These are phyloP conservation scores for Phytophthora ramorum DNA, from an alignment of 352 stramenopile species.

Conservation along the genomic window DNA sequence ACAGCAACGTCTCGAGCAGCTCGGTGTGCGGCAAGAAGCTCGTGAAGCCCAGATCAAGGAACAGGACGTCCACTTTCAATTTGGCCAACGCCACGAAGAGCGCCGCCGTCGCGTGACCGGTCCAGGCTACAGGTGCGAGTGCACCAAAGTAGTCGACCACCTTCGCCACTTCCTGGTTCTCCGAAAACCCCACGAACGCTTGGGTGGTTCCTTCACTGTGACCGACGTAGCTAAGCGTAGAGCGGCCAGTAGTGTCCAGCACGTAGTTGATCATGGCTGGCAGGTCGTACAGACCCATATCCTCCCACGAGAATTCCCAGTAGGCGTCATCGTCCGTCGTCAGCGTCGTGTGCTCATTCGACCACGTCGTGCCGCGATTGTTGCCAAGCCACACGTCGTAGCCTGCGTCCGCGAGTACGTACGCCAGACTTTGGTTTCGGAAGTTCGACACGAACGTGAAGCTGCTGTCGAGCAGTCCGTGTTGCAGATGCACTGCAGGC, in stretches of 20 bases:
- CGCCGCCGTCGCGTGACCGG: conserved; percentile 32
- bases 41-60: conserved; percentile 41
- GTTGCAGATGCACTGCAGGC: conserved; percentile 55
- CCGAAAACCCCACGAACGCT: conserved; percentile 57
- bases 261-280: conserved; percentile 62
- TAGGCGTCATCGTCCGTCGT: conserved; percentile 41
- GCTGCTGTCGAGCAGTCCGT: conserved; percentile 59
- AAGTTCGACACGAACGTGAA: conserved; percentile 61
- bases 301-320: conserved; percentile 60
- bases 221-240: conserved; percentile 58
- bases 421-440: conserved; percentile 57
- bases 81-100: conserved; percentile 45
- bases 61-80: conserved; percentile 49
- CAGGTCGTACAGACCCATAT: conserved; percentile 59
- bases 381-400: conserved; percentile 72
- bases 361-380: conserved; percentile 67
- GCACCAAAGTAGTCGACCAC: conserved; percentile 57
- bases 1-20: conserved; percentile 31
- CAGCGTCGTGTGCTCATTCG: conserved; percentile 46
- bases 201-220: conserved; percentile 63
- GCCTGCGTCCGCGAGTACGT: conserved; percentile 53
- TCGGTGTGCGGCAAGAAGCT: conserved; percentile 44
- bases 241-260: conserved; percentile 35
- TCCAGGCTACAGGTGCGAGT: conserved; percentile 48
- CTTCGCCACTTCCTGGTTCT: conserved; percentile 59